Evolutionary conservation across 2,329 filamentous ascomycete genomes (phyloP).

Genomic region (Aspergillus quadrilineatus): DNA sequence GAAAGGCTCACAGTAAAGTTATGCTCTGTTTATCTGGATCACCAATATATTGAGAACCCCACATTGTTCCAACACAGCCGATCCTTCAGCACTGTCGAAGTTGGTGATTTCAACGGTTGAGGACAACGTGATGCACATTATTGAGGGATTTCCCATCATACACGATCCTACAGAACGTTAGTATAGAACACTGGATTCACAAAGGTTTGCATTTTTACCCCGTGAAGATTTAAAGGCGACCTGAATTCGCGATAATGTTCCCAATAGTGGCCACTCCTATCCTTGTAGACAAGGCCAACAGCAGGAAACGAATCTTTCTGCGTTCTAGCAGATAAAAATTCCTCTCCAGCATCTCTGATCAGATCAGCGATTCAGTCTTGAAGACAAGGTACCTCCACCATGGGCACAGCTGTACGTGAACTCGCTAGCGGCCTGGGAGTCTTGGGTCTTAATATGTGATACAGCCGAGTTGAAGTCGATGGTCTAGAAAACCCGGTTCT

Average conservation of each 20-base stretch:
- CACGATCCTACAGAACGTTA: background rate
- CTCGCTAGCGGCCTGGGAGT: background rate
- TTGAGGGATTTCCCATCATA: background rate
- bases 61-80: background rate
- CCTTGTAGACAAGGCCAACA: background rate
- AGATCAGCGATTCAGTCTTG: too few species aligned
- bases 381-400: background rate
- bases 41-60: background rate
- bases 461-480: background rate
- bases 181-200: background rate
- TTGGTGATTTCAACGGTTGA: background rate
- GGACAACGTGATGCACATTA: too few species aligned
- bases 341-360: background rate
- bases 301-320: background rate
- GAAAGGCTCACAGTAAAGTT: constrained; percentile 13
- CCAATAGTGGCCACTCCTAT: too few species aligned
- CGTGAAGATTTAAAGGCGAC: background rate
- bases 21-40: background rate
- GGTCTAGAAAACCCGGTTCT: background rate
- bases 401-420: background rate
- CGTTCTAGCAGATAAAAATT: background rate
- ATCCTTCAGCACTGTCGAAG: background rate
- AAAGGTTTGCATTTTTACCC: background rate
- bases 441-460: background rate
- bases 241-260: background rate